Evolutionary conservation across 2,329 filamentous ascomycete genomes (phyloP).

Genomic region (Colletotrichum sp.): DNA sequence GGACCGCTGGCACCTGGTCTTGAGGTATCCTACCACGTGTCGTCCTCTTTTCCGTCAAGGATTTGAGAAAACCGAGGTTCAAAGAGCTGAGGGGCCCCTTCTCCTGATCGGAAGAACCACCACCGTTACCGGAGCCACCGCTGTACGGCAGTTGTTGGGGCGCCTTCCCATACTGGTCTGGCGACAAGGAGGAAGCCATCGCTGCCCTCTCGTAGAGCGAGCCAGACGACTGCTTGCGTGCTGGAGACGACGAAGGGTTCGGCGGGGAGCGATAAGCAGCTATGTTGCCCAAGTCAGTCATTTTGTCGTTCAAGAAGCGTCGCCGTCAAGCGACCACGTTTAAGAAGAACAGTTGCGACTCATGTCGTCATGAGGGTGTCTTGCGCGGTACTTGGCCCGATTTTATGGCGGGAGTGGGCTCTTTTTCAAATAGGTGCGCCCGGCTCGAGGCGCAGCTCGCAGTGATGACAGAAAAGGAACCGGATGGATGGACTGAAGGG

Average conservation of each 20-base stretch:
- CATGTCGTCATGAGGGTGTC: neutral
- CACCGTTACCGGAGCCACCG: neutral
- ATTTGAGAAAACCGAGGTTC: slow-evolving; percentile 69
- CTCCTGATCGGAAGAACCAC: slow-evolving; percentile 31
- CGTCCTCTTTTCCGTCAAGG: slow-evolving; percentile 73
- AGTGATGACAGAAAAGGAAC: neutral
- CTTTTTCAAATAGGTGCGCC: slow-evolving; percentile 4
- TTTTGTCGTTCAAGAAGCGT: slow-evolving; percentile 6
- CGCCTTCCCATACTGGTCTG: slow-evolving; percentile 34
- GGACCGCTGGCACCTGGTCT: neutral
- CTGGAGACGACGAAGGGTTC: slow-evolving; percentile 34
- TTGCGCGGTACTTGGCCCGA: neutral
- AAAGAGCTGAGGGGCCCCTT: slow-evolving; percentile 47
- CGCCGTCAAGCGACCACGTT: neutral
- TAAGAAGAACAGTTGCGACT: neutral
- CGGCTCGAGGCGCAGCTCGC: neutral
- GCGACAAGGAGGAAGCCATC: slow-evolving; percentile 55
- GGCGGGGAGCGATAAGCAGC: slow-evolving; percentile 41
- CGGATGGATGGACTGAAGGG: neutral
- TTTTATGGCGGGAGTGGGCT: neutral
- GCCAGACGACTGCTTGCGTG: slow-evolving; percentile 32
- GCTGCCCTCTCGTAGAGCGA: slow-evolving; percentile 36
- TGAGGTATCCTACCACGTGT: slow-evolving; percentile 66
- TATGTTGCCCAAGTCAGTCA: slow-evolving; percentile 39
- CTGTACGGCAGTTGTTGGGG: slow-evolving; percentile 29